A percentile compares a stretch with the other conserved stretches of the same genome.
Conservation (phyloP, 148 eudicot species). For the Rhododendron henanense region DNA sequence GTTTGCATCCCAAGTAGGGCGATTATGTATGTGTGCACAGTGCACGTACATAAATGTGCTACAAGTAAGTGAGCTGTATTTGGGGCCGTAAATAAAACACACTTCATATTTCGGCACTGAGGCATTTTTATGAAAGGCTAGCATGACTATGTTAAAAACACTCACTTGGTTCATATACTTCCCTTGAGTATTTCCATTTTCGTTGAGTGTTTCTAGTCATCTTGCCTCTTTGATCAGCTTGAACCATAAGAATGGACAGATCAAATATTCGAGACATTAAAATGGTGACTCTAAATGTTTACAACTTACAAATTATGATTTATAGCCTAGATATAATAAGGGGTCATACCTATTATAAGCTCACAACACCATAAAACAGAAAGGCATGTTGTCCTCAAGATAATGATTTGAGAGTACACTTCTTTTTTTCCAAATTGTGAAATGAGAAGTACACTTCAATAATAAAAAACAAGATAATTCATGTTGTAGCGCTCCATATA, state of each 20-base stretch:
- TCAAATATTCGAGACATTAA: background rate
- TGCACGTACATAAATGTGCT: background rate
- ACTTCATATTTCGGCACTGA: background rate
- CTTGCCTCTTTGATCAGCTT: background rate
- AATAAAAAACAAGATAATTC: background rate
- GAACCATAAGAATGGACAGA: conserved; percentile 2
- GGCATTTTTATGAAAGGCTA: background rate
- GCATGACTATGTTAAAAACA: background rate
- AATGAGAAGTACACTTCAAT: background rate
- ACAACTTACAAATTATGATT: background rate
- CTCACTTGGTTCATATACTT: background rate
- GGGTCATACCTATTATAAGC: background rate
- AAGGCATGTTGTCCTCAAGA: background rate
- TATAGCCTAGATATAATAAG: background rate
- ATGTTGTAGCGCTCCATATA: background rate
- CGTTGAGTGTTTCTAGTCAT: background rate
- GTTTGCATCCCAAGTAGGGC: background rate
- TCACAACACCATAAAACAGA: background rate
- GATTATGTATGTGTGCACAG: background rate
- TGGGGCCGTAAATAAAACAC: background rate
- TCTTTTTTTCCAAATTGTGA: background rate
- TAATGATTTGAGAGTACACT: background rate
- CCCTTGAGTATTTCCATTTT: background rate
- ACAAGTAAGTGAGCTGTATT: background rate
- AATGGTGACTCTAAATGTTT: background rate